These are phyloP conservation scores for Rhodotorula sphaerocarpa DNA, from an alignment of 768 basidiomycete species.

Conservation along the genomic window DNA sequence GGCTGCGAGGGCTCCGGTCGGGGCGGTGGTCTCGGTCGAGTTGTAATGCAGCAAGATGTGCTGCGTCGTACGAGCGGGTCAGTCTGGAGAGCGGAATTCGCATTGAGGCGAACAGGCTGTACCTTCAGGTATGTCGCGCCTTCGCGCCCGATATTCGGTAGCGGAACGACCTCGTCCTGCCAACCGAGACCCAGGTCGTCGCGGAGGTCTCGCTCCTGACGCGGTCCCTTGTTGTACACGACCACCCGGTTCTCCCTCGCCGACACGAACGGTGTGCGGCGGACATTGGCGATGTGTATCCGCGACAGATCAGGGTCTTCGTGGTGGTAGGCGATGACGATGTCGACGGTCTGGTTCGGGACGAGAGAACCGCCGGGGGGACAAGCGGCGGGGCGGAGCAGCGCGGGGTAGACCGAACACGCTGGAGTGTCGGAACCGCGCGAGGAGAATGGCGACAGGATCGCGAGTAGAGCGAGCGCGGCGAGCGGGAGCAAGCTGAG, in stretches of 20 bases:
- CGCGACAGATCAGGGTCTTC: conserved; percentile 33
- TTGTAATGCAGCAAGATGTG: conserved; percentile 42
- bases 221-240: conserved; percentile 40
- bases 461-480: conserved; percentile 10
- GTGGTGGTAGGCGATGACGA: conserved; percentile 40
- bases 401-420: too few species aligned
- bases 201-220: conserved; percentile 12
- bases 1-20: neutral
- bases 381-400: conserved; percentile 20
- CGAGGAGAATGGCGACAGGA: conserved; percentile 9
- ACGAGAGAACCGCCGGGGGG: neutral
- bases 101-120: too few species aligned
- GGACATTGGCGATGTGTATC: conserved; percentile 29
- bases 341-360: conserved; percentile 19
- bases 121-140: conserved; percentile 44
- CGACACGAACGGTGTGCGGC: conserved; percentile 1
- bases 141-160: conserved; percentile 42
- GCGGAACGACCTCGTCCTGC: conserved; percentile 38
- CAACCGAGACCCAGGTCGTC: conserved; percentile 24
- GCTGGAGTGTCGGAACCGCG: conserved; percentile 21
- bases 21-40: conserved; percentile 20
- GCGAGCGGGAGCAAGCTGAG: conserved; percentile 17
- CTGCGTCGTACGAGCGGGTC: conserved; percentile 11
- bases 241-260: conserved; percentile 29
- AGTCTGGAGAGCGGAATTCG: conserved; percentile 1